A percentile compares a stretch with the other conserved stretches of the same genome.
Evolutionary conservation across 2,329 filamentous ascomycete genomes (phyloP).

Genomic region (Exserohilum rostratum): DNA sequence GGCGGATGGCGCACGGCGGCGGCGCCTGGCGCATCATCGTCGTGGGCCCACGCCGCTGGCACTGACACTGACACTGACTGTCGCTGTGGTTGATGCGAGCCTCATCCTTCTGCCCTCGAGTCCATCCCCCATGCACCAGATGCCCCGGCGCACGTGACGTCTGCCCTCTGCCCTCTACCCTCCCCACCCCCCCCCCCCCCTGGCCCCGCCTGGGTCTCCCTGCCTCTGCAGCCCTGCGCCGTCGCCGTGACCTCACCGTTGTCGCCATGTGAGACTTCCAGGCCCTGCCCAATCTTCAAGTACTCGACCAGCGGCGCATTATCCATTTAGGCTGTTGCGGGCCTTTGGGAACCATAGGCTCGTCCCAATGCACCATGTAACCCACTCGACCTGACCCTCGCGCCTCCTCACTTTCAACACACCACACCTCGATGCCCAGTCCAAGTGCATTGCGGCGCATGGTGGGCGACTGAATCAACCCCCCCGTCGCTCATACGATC

Average conservation of each 20-base stretch:
- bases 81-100: no score
- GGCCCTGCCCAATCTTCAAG: slow-evolving; percentile 23
- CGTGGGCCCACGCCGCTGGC: slow-evolving; percentile 2
- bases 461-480: slow-evolving; percentile 7
- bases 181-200: slow-evolving; percentile 2
- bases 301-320: slow-evolving; percentile 36
- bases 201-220: slow-evolving; percentile 17
- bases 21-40: slow-evolving; percentile 17
- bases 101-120: background rate
- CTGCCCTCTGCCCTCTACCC: background rate
- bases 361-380: slow-evolving; percentile 26
- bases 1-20: slow-evolving; percentile 16
- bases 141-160: slow-evolving; percentile 22
- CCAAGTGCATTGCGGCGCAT: slow-evolving; percentile 9
- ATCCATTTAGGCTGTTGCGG: slow-evolving; percentile 43
- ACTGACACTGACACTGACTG: slow-evolving; percentile 3
- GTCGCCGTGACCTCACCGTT: slow-evolving; percentile 24
- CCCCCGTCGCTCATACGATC: slow-evolving; percentile 1
- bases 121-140: slow-evolving; percentile 8
- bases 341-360: slow-evolving; percentile 20
- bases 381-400: slow-evolving; percentile 19
- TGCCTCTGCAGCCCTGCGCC: slow-evolving; percentile 8
- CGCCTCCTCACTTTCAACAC: slow-evolving; percentile 8
- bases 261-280: slow-evolving; percentile 12
- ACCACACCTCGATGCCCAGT: slow-evolving; percentile 10